A percentile compares a stretch with the other conserved stretches of the same genome.
Conservation (phyloP, 176 grass and related monocot genomes). For the Oryza coarctata region DNA sequence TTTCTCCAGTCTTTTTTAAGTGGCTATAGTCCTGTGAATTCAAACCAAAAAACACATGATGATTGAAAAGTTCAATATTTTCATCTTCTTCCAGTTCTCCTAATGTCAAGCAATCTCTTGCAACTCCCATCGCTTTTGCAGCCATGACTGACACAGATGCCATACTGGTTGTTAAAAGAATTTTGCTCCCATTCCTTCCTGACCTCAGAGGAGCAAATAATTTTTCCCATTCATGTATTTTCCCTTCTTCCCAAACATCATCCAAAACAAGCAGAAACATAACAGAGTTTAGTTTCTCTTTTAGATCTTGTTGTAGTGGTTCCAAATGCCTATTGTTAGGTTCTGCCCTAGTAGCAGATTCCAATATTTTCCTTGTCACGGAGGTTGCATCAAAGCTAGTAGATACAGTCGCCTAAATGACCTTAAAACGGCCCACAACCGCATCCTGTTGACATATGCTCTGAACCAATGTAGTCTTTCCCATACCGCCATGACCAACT, state of each 20-base stretch:
- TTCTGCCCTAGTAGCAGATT: background rate
- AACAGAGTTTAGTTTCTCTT: background rate
- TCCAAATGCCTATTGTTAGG: background rate
- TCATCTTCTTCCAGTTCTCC: slow-evolving; percentile 31
- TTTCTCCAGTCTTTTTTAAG: slow-evolving; percentile 8
- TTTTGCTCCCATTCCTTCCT: slow-evolving; percentile 30
- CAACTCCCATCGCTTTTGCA: background rate
- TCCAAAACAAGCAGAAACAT: slow-evolving; percentile 49
- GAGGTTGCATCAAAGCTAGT: slow-evolving; percentile 11
- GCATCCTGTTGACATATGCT: background rate
- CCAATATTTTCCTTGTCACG: background rate
- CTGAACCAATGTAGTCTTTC: slow-evolving; percentile 56
- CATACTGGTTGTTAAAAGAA: slow-evolving; percentile 48
- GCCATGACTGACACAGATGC: slow-evolving; percentile 25
- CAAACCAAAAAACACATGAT: slow-evolving; percentile 26
- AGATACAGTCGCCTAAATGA: slow-evolving; percentile 35
- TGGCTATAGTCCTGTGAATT: slow-evolving; percentile 7
- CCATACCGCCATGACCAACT: slow-evolving; percentile 45
- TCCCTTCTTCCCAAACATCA: slow-evolving; percentile 48
- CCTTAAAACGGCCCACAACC: background rate
- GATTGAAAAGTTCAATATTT: slow-evolving; percentile 33
- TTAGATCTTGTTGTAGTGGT: slow-evolving; percentile 22
- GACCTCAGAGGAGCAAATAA: slow-evolving; percentile 44
- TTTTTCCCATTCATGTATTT: slow-evolving; percentile 30
- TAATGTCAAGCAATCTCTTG: slow-evolving; percentile 25